Conservation (phyloP, 2,329 filamentous ascomycete species). For the Lachnellula occidentalis region DNA sequence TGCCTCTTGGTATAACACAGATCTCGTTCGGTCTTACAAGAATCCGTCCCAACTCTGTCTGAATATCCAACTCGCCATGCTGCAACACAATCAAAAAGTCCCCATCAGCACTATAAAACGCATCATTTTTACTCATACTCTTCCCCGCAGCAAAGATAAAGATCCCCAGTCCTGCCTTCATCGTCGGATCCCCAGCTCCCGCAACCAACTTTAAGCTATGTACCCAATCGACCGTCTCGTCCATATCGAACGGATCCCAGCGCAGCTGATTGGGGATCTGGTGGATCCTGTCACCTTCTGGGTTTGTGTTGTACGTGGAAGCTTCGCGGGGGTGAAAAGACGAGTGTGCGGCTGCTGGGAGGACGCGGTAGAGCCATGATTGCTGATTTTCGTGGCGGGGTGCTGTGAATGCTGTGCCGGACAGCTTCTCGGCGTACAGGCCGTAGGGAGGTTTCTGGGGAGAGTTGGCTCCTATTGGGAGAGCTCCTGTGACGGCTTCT, state of each 20-base stretch:
- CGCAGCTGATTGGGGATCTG: slow-evolving; percentile 77
- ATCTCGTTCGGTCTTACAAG: slow-evolving; percentile 76
- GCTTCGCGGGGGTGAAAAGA: slow-evolving; percentile 41
- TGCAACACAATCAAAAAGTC: slow-evolving; percentile 74
- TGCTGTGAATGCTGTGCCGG: slow-evolving; percentile 52
- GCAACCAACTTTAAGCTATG: slow-evolving; percentile 62
- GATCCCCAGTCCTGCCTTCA: slow-evolving; percentile 75
- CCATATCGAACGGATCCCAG: slow-evolving; percentile 68
- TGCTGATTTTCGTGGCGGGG: slow-evolving; percentile 52
- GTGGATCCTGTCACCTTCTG: slow-evolving; percentile 41
- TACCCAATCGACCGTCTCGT: slow-evolving; percentile 63
- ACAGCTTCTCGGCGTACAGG: slow-evolving; percentile 62
- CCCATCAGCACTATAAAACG: slow-evolving; percentile 81
- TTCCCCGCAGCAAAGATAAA: slow-evolving; percentile 74
- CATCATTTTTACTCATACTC: slow-evolving; percentile 67
- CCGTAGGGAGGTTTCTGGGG: slow-evolving; percentile 64
- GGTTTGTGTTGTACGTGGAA: slow-evolving; percentile 39
- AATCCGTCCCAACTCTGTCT: slow-evolving; percentile 70
- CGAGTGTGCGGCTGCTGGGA: slow-evolving; percentile 48
- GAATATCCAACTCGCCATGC: slow-evolving; percentile 67
- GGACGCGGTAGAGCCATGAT: slow-evolving; percentile 52
- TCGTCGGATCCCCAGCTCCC: slow-evolving; percentile 71
- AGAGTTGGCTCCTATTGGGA: slow-evolving; percentile 61
- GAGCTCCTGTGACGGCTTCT: slow-evolving; percentile 59
- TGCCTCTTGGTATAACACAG: slow-evolving; percentile 66